Base-by-base conservation (phyloP, 2,329 filamentous ascomycete genomes). In the Cladosporium phlei region DNA sequence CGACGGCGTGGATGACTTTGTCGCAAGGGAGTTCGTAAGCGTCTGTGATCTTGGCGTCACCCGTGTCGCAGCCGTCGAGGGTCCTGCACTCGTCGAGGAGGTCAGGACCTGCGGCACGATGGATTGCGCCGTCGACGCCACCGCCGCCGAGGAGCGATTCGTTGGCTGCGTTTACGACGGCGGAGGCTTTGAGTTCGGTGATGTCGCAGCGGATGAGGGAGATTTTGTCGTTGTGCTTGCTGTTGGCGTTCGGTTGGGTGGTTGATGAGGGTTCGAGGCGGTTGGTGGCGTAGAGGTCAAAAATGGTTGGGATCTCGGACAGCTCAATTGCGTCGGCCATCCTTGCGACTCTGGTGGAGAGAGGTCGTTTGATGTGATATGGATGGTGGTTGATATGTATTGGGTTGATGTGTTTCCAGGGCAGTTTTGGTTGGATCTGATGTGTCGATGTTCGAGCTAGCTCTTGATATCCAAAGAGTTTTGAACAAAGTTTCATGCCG, bases 91-190 rank as follows among this genome's bases (percentile, higher is more conserved):
- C 91, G 7, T 71, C 60, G 16, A 82, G 54, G 1, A 97, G 78
- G 0, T 66, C 66, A 0, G 70, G 77, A 0, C 93, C 93, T 1
- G 93, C 91, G 30, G 85, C 88, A 22, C 76, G 68, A 65, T 97
- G 93, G 57, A 97, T 96, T 21, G 89, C 71, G 29, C 73, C 73
- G 48, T 76, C 73, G 12, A 97, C 89, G 27, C 93, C 93, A n/a
- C 89, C 88, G 44, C 93, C 93, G 46, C 90, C 89, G 0, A 86
- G 75, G 1, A 97, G 79, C 2, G 76, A 77, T 8, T 68, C 69
- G 66, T 97, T 97, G 34, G 93, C 91, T 1, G 93, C 91, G 65
- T 97, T 97, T 65, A 97, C 90, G 56, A 96, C 93, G 53, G 85
- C 85, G 60, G 89, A 87, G 35, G 89, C 76, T 24, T 75, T 65